Evolutionary conservation across 2,329 filamentous ascomycete species (phyloP).

Genomic region (Dactylellina sp.): DNA sequence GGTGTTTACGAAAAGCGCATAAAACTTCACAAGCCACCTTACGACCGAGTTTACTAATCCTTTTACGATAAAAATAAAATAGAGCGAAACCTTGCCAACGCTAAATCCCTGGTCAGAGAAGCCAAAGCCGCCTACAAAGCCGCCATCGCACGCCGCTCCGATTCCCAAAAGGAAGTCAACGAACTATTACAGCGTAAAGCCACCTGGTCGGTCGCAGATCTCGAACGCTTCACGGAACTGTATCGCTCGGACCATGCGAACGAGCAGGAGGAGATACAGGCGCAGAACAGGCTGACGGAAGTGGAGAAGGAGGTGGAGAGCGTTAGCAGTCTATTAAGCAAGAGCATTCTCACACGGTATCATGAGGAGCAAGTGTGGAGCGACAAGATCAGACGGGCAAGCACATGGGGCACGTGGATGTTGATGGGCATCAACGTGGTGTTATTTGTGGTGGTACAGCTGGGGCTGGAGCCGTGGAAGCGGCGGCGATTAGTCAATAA

Average conservation of each 20-base stretch:
- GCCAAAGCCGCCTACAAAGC: conserved; percentile 82
- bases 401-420: conserved; percentile 98
- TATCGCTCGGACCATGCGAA: conserved; percentile 94
- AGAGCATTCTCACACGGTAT: conserved; percentile 87
- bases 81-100: conserved; percentile 70
- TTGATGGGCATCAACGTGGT: conserved; percentile 97
- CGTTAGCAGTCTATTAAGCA: conserved; percentile 78
- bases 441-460: conserved; percentile 85
- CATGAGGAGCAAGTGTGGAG: conserved; percentile 99
- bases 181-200: conserved; percentile 93
- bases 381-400: conserved; percentile 94
- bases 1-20: no score
- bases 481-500: conserved; percentile 82
- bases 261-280: conserved; percentile 81
- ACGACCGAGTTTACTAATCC: no score
- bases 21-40: no score
- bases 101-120: conserved; percentile 75
- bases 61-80: no score
- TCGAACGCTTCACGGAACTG: conserved; percentile 92
- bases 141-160: conserved; percentile 84
- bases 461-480: conserved; percentile 93
- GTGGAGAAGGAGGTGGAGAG: conserved; percentile 85
- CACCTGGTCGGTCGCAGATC: conserved; percentile 84
- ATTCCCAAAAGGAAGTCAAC: conserved; percentile 94
- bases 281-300: conserved; percentile 77